Evolutionary conservation across 495 filamentous ascomycete species (phyloP).

Genomic region (Penicillium daleae): DNA sequence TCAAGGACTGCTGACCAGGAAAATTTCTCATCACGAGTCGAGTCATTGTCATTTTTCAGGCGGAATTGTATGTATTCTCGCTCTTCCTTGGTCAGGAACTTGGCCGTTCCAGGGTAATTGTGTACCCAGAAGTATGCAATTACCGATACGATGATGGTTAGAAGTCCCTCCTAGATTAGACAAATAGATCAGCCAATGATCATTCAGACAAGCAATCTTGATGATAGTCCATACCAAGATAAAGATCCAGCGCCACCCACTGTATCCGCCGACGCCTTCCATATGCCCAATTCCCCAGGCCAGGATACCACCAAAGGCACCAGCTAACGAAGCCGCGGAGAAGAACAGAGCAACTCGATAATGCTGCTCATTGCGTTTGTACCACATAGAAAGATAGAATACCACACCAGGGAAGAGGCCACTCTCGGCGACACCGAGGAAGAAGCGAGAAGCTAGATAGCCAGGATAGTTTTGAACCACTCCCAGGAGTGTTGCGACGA

Average conservation of each 20-base stretch:
- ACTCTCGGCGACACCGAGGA: slow-evolving; percentile 48
- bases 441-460: slow-evolving; percentile 61
- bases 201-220: not conserved
- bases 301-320: slow-evolving; percentile 78
- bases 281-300: slow-evolving; percentile 67
- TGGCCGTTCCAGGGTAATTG: slow-evolving; percentile 71
- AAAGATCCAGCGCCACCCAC: slow-evolving; percentile 85
- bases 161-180: slow-evolving; percentile 62
- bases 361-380: slow-evolving; percentile 71
- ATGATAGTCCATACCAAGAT: slow-evolving; percentile 53
- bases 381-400: slow-evolving; percentile 87
- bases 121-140: slow-evolving; percentile 71
- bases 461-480: slow-evolving; percentile 67
- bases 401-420: slow-evolving; percentile 77
- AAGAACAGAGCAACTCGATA: slow-evolving; percentile 79
- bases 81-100: slow-evolving; percentile 68
- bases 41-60: slow-evolving; percentile 63
- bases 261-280: slow-evolving; percentile 63
- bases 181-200: slow-evolving; percentile 12
- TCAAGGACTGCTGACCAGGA: slow-evolving; percentile 63
- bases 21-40: slow-evolving; percentile 65
- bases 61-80: slow-evolving; percentile 61
- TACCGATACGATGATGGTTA: slow-evolving; percentile 65
- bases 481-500: slow-evolving; percentile 73
- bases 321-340: slow-evolving; percentile 71